Evolutionary conservation across 1,139 yeast species (phyloP), one percentile per base, ranked within the genome.

Genomic region (Geotrichum histeridarum): DNA sequence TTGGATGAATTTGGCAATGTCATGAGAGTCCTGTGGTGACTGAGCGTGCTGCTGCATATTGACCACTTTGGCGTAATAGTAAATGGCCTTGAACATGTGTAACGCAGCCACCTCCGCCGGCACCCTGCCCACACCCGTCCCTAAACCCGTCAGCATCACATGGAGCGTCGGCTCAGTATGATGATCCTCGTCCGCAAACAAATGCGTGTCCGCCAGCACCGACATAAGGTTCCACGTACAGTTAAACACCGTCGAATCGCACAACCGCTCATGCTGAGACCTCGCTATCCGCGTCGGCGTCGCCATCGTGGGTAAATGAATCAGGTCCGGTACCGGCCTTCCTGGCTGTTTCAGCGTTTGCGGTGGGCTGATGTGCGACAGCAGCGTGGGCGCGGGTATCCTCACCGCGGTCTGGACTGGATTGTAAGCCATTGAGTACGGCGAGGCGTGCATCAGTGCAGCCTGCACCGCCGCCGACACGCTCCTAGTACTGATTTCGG

Each of bases 231-330:
- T 72, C 82, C 82, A 79, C 18, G 72, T 70, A 45, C 75, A 72
- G 60, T 78, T 77, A 62, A 77, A 79, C 0, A 77, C 72, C 46
- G 70, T 41, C 9, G 55, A 51, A 8, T 54, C 39, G 14, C 15
- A 36, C n/a, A 38, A 36, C 7, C 12, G 8, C 30, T 44, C 48
- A 8, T 8, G 2, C 15, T 30, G 4, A 18, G 17, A 14, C 3
- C 39, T 42, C 1, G 38, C n/a, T 9, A 54, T 15, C 17, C 12
- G 15, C 6, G 17, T n/a, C 54, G 61, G 51, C 62, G 64, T 36
- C n/a, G 75, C 68, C 76, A 79, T 75, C 0, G 83, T 78, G 0
- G 82, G 82, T 2, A 74, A 60, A 55, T 77, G 79, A 5, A 78
- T 58, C 5, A 79, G 64, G 31, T 72, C 70, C 0, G 67, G 65